Conservation (phyloP, 768 basidiomycete species). For the Coprinellus aureogranulatus region DNA sequence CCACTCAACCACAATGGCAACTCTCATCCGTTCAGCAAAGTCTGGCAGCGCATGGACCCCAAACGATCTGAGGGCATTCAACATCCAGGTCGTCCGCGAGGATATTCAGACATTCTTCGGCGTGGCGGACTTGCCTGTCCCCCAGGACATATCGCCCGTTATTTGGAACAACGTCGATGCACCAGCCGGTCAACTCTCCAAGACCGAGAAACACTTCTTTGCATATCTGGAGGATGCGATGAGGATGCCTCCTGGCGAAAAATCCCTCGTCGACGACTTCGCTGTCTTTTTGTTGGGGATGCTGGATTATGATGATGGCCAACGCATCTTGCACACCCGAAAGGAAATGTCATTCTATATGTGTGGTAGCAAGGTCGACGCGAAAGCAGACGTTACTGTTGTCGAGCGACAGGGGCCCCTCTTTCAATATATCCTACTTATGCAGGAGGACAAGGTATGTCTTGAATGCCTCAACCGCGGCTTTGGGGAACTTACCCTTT, state of each 20-base stretch:
- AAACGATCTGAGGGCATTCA: not conserved
- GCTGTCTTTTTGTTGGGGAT: not conserved
- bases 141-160: not conserved
- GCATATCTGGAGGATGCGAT: conserved; percentile 73
- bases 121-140: not conserved
- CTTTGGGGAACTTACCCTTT: not conserved
- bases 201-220: conserved; percentile 37
- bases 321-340: not conserved
- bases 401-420: conserved; percentile 7
- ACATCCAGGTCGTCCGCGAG: not conserved
- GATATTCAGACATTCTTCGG: not conserved
- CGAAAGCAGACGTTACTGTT: conserved; percentile 21
- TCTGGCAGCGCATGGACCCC: not conserved
- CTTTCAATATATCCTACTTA: conserved; percentile 21
- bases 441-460: conserved; percentile 20
- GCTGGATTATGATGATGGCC: not conserved
- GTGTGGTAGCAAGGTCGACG: not conserved
- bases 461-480: not conserved
- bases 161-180: not conserved
- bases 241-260: conserved; percentile 73
- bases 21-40: not conserved
- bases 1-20: not conserved
- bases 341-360: not conserved
- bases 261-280: conserved; percentile 23
- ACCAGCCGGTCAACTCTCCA: not conserved